phyloP scores from a whole-genome alignment of 2,329 filamentous ascomycete species.

The Macrophomina pseudophaseolina region DNA sequence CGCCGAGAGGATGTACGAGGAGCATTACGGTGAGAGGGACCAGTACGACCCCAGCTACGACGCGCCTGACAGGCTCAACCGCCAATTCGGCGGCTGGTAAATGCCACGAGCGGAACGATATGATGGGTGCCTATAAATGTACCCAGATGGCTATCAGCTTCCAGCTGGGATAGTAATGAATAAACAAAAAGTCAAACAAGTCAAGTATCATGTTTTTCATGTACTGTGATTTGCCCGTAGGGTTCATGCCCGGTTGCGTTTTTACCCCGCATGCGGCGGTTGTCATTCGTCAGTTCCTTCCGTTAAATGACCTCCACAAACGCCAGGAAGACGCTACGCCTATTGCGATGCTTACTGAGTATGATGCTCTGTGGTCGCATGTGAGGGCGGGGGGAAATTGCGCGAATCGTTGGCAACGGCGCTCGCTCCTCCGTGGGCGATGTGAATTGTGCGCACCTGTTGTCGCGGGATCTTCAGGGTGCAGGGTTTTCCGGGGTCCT shows the following conservation, averaged over 20 bases:
- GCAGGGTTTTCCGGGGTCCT: neutral
- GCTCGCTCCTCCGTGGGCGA: neutral
- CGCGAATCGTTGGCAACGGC: neutral
- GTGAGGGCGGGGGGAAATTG: neutral
- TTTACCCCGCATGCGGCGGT: neutral
- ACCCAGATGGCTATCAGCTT: neutral
- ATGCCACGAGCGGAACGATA: neutral
- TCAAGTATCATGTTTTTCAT: neutral
- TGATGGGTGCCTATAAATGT: constrained; percentile 1
- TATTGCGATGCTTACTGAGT: neutral
- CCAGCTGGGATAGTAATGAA: neutral
- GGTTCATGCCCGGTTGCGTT: neutral
- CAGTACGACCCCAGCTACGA: constrained; percentile 54
- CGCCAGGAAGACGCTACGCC: neutral
- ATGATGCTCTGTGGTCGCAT: neutral
- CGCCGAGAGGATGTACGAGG: constrained; percentile 54
- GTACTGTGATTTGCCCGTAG: neutral
- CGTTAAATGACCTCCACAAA: neutral
- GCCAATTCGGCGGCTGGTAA: constrained; percentile 33
- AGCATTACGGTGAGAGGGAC: constrained; percentile 52
- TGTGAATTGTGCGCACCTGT: neutral
- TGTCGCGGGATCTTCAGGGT: neutral
- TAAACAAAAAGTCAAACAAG: constrained; percentile 12
- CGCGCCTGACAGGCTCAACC: constrained; percentile 12
- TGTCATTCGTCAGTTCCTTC: neutral